A percentile compares a stretch with the other conserved stretches of the same genome.
phyloP scores from a whole-genome alignment of 192 early-diverging fungal species.

The Kickxella alabastrina region DNA sequence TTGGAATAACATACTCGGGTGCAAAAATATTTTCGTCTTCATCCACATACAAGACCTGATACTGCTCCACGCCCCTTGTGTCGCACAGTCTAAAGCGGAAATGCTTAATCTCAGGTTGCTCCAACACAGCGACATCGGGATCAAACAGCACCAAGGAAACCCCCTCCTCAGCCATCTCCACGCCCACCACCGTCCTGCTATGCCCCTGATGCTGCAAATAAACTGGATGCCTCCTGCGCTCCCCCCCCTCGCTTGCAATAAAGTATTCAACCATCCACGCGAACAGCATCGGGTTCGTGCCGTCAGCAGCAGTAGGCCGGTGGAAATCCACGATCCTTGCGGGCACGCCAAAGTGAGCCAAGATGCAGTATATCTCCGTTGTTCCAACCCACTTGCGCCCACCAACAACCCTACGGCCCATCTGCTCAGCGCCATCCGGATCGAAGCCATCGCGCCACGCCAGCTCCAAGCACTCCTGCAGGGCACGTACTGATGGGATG shows the following conservation, averaged over 20 bases:
- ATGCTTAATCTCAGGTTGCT: too few relatives aligned
- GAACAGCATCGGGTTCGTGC: conserved; percentile 56
- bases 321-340: conserved; percentile 66
- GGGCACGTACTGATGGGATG: conserved; percentile 33
- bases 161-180: conserved; percentile 47
- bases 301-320: conserved; percentile 51
- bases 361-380: conserved; percentile 61
- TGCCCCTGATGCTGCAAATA: conserved; percentile 74
- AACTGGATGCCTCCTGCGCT: conserved; percentile 60
- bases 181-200: conserved; percentile 61
- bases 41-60: too few relatives aligned
- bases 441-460: conserved; percentile 65
- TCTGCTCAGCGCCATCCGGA: conserved; percentile 53
- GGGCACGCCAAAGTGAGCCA: conserved; percentile 54
- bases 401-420: conserved; percentile 51
- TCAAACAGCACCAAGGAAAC: conserved; percentile 62
- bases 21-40: too few relatives aligned
- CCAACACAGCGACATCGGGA: conserved; percentile 52
- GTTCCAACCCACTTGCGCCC: conserved; percentile 72
- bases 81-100: too few relatives aligned
- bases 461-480: conserved; percentile 56
- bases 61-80: too few relatives aligned
- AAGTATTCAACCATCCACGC: conserved; percentile 61
- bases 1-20: too few relatives aligned
- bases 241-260: too few relatives aligned